These are phyloP conservation scores for Daldinia concentrica DNA, from an alignment of 495 filamentous ascomycete genomes.

Conservation along the genomic window DNA sequence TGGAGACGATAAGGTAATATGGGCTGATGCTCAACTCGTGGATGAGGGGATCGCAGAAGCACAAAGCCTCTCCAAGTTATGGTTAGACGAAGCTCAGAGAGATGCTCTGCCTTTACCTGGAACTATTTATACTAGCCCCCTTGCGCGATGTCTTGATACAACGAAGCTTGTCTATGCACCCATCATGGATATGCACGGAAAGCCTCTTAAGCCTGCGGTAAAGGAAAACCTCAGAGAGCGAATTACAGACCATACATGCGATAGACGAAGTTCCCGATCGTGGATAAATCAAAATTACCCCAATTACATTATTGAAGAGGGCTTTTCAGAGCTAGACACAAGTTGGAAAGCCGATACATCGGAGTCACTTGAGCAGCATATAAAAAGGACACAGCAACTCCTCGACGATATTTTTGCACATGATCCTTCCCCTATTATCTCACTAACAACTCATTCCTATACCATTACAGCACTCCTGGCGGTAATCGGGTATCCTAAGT, in stretches of 20 bases:
- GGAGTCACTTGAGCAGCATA: slow-evolving; percentile 45
- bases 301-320: slow-evolving; percentile 61
- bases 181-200: background rate
- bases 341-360: slow-evolving; percentile 59
- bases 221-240: slow-evolving; percentile 1
- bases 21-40: slow-evolving; percentile 77
- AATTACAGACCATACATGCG: background rate
- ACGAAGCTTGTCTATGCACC: slow-evolving; percentile 69
- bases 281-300: background rate
- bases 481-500: slow-evolving; percentile 29
- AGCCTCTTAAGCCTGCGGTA: background rate
- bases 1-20: slow-evolving; percentile 72
- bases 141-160: slow-evolving; percentile 72
- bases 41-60: slow-evolving; percentile 68
- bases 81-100: slow-evolving; percentile 33
- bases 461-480: slow-evolving; percentile 37
- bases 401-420: slow-evolving; percentile 44
- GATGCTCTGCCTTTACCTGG: slow-evolving; percentile 54
- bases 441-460: slow-evolving; percentile 25
- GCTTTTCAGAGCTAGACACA: slow-evolving; percentile 69
- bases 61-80: slow-evolving; percentile 67
- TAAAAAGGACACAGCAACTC: slow-evolving; percentile 32
- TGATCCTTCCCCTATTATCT: slow-evolving; percentile 24
- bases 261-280: background rate
- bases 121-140: slow-evolving; percentile 72